Percentiles rank a stretch among this genome's conserved stretches.
Evolutionary conservation across 352 stramenopile species (phyloP).

Genomic region (Pythium aphanidermatum): DNA sequence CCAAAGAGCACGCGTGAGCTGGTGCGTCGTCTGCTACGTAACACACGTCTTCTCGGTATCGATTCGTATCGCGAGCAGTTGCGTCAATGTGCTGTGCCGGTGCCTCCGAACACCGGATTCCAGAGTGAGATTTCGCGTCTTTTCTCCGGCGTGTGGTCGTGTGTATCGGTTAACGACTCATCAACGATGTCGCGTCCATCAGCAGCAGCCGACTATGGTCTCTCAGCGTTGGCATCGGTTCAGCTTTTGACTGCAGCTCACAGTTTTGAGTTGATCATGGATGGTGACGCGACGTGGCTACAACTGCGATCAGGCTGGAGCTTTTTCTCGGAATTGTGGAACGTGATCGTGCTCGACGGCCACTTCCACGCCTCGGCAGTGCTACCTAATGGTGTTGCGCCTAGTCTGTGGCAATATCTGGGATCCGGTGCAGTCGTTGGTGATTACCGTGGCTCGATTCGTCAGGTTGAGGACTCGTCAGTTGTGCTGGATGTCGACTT

Average conservation of each 20-base stretch:
- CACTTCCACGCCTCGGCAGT: conserved; percentile 5
- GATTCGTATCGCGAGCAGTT: conserved; percentile 18
- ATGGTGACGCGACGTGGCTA: conserved; percentile 6
- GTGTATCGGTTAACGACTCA: conserved; percentile 9
- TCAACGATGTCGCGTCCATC: conserved; percentile 5
- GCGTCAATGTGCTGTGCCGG: conserved; percentile 3
- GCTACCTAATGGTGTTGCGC: conserved; percentile 12
- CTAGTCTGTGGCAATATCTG: conserved; percentile 8
- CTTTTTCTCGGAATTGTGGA: conserved; percentile 21
- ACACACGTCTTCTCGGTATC: conserved; percentile 18
- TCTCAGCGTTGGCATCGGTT: conserved; percentile 17
- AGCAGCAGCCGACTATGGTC: conserved; percentile 10
- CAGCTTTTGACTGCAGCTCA: conserved; percentile 6
- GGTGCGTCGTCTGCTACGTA: conserved; percentile 12
- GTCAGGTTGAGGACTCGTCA: conserved; percentile 13
- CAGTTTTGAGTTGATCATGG: conserved; percentile 13
- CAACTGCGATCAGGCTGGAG: conserved; percentile 13
- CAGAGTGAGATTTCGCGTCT: conserved; percentile 11
- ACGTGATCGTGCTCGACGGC: conserved; percentile 13
- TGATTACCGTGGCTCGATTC: conserved; percentile 15
- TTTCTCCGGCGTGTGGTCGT: conserved; percentile 17
- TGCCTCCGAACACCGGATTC: not conserved
- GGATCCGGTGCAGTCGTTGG: conserved; percentile 8
- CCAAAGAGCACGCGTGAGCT: conserved; percentile 1
- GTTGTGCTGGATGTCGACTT: conserved; percentile 21